These are phyloP conservation scores for Lignosus rhinocerotis DNA, from an alignment of 1,284 basidiomycete species.

Conservation along the genomic window DNA sequence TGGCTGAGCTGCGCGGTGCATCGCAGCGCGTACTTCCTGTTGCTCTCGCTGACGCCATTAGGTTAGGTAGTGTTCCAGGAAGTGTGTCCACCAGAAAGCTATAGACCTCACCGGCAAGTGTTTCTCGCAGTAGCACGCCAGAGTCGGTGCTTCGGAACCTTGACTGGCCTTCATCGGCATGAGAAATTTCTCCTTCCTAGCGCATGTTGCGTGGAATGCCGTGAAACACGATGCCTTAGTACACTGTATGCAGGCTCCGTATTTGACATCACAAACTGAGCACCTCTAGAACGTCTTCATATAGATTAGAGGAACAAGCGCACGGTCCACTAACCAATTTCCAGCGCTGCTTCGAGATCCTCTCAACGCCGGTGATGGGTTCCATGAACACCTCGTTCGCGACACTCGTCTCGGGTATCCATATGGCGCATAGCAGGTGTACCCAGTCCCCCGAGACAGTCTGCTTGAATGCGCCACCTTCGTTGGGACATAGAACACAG, in stretches of 20 bases:
- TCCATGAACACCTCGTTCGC: slow-evolving; percentile 99
- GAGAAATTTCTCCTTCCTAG: slow-evolving; percentile 79
- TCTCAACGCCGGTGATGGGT: slow-evolving; percentile 90
- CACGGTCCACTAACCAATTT: slow-evolving; percentile 68
- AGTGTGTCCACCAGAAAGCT: neutral
- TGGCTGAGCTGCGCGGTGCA: slow-evolving; percentile 48
- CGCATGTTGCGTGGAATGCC: slow-evolving; percentile 96
- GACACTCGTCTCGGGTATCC: slow-evolving; percentile 95
- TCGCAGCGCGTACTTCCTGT: slow-evolving; percentile 56
- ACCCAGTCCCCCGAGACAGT: slow-evolving; percentile 94
- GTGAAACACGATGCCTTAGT: slow-evolving; percentile 89
- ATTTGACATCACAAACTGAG: slow-evolving; percentile 78
- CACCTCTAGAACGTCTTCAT: slow-evolving; percentile 61
- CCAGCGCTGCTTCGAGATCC: slow-evolving; percentile 91
- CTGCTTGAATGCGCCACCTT: slow-evolving; percentile 99
- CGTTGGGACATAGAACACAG: slow-evolving; percentile 93
- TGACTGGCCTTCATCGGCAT: slow-evolving; percentile 87
- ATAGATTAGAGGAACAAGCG: neutral
- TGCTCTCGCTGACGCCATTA: slow-evolving; percentile 58
- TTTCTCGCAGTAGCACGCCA: slow-evolving; percentile 85
- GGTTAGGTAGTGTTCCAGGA: neutral
- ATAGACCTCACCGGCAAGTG: slow-evolving; percentile 75
- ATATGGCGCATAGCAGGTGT: slow-evolving; percentile 95
- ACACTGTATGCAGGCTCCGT: slow-evolving; percentile 97
- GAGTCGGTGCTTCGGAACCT: slow-evolving; percentile 65